Evolutionary conservation across 441 rosid species (phyloP), one percentile per base, ranked within the genome.

Genomic region (Adansonia gregorii): DNA sequence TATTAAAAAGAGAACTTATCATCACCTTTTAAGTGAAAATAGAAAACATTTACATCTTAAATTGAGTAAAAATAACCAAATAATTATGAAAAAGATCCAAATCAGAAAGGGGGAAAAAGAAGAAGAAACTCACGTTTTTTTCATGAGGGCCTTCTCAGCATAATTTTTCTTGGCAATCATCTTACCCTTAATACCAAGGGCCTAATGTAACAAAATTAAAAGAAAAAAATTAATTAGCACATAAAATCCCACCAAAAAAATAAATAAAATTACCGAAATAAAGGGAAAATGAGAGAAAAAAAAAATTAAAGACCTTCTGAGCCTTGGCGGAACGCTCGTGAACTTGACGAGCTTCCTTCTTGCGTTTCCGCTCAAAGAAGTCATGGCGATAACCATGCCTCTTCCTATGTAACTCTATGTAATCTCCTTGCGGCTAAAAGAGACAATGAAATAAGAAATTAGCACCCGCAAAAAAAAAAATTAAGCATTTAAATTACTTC

Each of bases 111-210:
- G 39, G 39, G 39, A 31, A 31, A 31, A 31, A 31, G 39, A 31
- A 31, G 39, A 31, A 31, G 8, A 35, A 9, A 81, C 95, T 86
- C 15, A 89, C 98, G 99, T 95, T 83, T 87, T 96, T 90, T 94
- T 96, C 99, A 96, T 87, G 77, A 86, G 95, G 51, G 92, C 99
- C 88, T 96, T 94, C 86, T 96, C 97, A 27, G 91, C 85, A 61
- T 96, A 96, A 74, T 92, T 92, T 58, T 94, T 91, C 93, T 96
- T 94, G 2, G 96, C 93, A 61, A 93, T 82, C 95, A 86, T 89
- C 91, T 92, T 95, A 83, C 98, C 97, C 90, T 93, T 93, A 6
- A 96, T 84, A 86, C 98, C 98, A 86, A 96, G 45, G 14, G 97
- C 78, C 98, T 92, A 83, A 60, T 20, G 8, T 11, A 59, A 8